Evolutionary conservation across 768 basidiomycete species (phyloP).

Genomic region (Russula sp.): DNA sequence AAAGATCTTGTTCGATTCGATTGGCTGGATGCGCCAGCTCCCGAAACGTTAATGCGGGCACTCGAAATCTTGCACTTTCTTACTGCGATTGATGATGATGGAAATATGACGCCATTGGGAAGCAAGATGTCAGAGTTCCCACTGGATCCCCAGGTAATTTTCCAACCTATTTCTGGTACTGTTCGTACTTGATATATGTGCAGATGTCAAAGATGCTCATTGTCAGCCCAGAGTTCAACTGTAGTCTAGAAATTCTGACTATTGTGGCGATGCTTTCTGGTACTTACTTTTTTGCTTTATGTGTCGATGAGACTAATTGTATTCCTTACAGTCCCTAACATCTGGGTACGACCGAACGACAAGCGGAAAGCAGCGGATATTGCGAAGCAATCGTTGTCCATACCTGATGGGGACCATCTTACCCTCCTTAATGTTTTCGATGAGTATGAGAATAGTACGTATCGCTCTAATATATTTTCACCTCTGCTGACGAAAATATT

Average conservation of each 20-base stretch:
- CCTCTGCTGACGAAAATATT: background rate
- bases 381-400: slow-evolving; percentile 81
- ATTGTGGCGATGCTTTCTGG: slow-evolving; percentile 97
- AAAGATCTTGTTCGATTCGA: slow-evolving; percentile 89
- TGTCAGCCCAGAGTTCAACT: slow-evolving; percentile 89
- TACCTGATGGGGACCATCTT: slow-evolving; percentile 94
- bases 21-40: slow-evolving; percentile 90
- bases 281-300: slow-evolving; percentile 37
- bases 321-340: slow-evolving; percentile 67
- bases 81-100: slow-evolving; percentile 90
- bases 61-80: slow-evolving; percentile 91
- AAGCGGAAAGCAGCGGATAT: slow-evolving; percentile 87
- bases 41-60: slow-evolving; percentile 96
- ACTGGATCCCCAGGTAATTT: slow-evolving; percentile 84
- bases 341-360: slow-evolving; percentile 91
- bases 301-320: background rate
- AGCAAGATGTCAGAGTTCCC: slow-evolving; percentile 97
- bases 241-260: slow-evolving; percentile 92
- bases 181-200: background rate
- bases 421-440: slow-evolving; percentile 95
- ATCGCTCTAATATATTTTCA: background rate
- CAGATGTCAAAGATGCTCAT: slow-evolving; percentile 93
- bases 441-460: slow-evolving; percentile 77
- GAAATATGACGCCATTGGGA: slow-evolving; percentile 83
- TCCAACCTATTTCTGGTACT: background rate